A percentile compares a stretch with the other conserved stretches of the same genome.
These are phyloP conservation scores for Yarrowia deformans DNA, from an alignment of 805 yeast genomes.

Conservation along the genomic window DNA sequence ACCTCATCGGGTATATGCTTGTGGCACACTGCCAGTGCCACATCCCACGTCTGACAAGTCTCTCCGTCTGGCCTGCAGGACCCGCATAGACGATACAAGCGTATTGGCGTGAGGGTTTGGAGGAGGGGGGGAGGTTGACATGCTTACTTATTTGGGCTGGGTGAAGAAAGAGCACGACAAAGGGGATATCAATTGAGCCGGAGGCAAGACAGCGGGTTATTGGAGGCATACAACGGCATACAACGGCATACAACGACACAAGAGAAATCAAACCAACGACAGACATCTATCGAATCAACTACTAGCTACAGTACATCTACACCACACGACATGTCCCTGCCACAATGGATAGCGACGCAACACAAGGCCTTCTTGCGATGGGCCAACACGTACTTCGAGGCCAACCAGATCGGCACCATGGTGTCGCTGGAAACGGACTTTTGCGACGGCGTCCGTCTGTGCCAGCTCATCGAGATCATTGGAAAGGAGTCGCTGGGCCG, in stretches of 20 bases:
- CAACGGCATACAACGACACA: background rate
- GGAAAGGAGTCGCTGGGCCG: slow-evolving; percentile 51
- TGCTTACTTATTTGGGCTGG: background rate
- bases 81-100: slow-evolving; percentile 28
- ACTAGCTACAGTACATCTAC: background rate
- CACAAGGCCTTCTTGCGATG: slow-evolving; percentile 53
- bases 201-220: no score
- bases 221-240: no score
- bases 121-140: slow-evolving; percentile 10
- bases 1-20: no score
- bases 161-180: slow-evolving; percentile 7
- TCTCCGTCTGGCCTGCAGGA: background rate
- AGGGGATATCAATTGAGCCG: background rate
- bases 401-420: slow-evolving; percentile 46
- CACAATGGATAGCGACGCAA: slow-evolving; percentile 53
- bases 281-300: no score
- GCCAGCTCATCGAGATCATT: slow-evolving; percentile 52
- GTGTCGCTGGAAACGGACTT: slow-evolving; percentile 48
- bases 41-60: background rate
- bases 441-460: slow-evolving; percentile 50
- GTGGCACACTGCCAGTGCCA: background rate
- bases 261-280: no score
- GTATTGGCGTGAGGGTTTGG: slow-evolving; percentile 15
- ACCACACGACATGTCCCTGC: slow-evolving; percentile 45
- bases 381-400: slow-evolving; percentile 51